Evolutionary conservation across 805 yeast species (phyloP), one percentile per base, ranked within the genome.

Genomic region (Starmerella kuoi): DNA sequence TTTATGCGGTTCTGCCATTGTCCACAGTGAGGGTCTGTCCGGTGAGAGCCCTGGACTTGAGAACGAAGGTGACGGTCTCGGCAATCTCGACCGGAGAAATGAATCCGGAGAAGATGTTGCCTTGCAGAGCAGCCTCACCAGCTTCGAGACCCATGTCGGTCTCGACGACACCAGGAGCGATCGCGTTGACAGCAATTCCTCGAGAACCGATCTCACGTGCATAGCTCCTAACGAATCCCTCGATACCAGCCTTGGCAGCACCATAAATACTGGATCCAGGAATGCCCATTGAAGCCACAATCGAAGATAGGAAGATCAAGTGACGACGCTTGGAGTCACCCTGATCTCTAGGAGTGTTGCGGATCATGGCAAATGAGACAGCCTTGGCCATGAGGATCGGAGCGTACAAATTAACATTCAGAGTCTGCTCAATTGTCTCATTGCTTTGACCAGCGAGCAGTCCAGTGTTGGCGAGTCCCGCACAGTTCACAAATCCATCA

Each of bases 241-340:
- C 60, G 3, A 84, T 53, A 0, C 85, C 94, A 0, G 79, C 76
- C 55, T 84, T 84, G 40, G 79, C 64, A 0, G 86, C 81, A 0
- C 79, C 63, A 51, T 84, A 84, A 0, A 77, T 77, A 0, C 74
- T 48, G 0, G 85, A 69, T 1, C 93, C 93, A 3, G 55, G 37
- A 11, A 38, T 23, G 3, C 70, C 68, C 7, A 50, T 44, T 14
- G 39, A 22, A 1, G 67, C 70, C 19, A 84, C 61, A 6, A 79
- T 67, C 0, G 93, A 81, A 2, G 88, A 72, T 1, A 84, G 60
- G 54, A 79, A 82, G 25, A 83, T 54, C 12, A 84, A 72, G 20
- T 62, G 53, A 17, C 22, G 20, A 15, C 15, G 25, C 11, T 28
- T 31, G 7, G 15, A 15, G 14, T 9, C 17, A 25, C n/a, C 19